phyloP scores from a whole-genome alignment of 2,329 filamentous ascomycete species.

The Calonectria fujianensis region DNA sequence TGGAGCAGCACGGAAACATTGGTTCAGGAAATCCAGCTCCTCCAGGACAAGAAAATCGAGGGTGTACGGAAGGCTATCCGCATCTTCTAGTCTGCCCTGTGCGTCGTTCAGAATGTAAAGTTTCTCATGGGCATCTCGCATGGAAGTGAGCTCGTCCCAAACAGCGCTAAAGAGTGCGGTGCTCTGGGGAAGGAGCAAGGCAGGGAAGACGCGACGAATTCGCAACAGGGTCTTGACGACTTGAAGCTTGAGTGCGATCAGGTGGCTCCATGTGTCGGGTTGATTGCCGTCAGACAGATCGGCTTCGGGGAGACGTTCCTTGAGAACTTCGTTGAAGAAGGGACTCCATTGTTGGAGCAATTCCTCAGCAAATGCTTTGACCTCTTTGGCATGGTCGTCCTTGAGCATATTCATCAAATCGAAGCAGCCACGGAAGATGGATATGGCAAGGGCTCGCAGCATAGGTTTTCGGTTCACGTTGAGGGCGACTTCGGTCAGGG shows the following conservation, averaged over 20 bases:
- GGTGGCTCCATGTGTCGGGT: constrained; percentile 84
- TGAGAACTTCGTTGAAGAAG: constrained; percentile 88
- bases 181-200: constrained; percentile 87
- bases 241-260: constrained; percentile 92
- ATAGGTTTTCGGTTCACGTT: constrained; percentile 84
- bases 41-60: constrained; percentile 95
- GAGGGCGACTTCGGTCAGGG: constrained; percentile 87
- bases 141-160: constrained; percentile 88
- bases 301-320: constrained; percentile 82
- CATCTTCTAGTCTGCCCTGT: constrained; percentile 91
- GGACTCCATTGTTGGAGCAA: constrained; percentile 89
- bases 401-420: constrained; percentile 98
- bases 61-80: constrained; percentile 94
- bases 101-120: constrained; percentile 91
- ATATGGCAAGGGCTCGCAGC: constrained; percentile 89
- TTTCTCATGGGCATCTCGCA: constrained; percentile 84
- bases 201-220: constrained; percentile 88
- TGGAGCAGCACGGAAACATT: constrained; percentile 89
- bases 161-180: constrained; percentile 88
- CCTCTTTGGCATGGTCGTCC: constrained; percentile 90
- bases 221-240: constrained; percentile 96
- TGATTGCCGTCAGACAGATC: constrained; percentile 66
- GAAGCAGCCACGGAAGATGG: constrained; percentile 93
- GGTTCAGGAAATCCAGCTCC: constrained; percentile 95
- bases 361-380: constrained; percentile 92